Conservation (phyloP, 768 basidiomycete species). For the Auricularia heimuer region DNA sequence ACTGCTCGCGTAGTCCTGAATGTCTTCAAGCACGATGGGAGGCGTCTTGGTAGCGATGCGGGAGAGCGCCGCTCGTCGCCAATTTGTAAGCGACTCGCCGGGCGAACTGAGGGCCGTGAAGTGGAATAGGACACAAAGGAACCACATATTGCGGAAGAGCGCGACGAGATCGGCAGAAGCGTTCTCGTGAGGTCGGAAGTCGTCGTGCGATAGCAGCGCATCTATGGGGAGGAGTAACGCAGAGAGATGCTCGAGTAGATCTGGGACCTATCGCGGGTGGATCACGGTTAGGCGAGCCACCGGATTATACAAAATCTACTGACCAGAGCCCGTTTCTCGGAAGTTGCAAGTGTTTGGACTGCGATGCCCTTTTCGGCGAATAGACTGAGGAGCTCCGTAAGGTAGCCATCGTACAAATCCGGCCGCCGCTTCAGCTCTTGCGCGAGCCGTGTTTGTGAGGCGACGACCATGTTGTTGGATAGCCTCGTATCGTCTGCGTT, state of each 20-base stretch:
- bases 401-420: slow-evolving; percentile 69
- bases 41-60: slow-evolving; percentile 85
- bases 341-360: slow-evolving; percentile 71
- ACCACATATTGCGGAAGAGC: slow-evolving; percentile 91
- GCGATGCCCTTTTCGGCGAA: slow-evolving; percentile 88
- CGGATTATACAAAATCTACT: slow-evolving; percentile 1
- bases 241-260: slow-evolving; percentile 77
- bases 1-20: slow-evolving; percentile 72
- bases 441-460: slow-evolving; percentile 84
- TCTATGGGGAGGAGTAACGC: slow-evolving; percentile 88
- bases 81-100: slow-evolving; percentile 48
- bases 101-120: slow-evolving; percentile 39
- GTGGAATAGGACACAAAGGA: slow-evolving; percentile 77
- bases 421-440: slow-evolving; percentile 64
- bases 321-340: slow-evolving; percentile 60
- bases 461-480: slow-evolving; percentile 85
- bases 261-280: slow-evolving; percentile 23
- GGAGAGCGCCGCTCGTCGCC: slow-evolving; percentile 65
- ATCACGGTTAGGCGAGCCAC: too few species aligned
- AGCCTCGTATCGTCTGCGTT: slow-evolving; percentile 82
- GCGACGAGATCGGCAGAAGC: slow-evolving; percentile 52
- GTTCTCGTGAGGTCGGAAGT: slow-evolving; percentile 50
- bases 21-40: slow-evolving; percentile 68
- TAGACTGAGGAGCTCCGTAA: slow-evolving; percentile 74
- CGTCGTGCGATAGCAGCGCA: slow-evolving; percentile 62